Evolutionary conservation across 345 rosid genomes (phyloP).

Genomic region (Turritis glabra): DNA sequence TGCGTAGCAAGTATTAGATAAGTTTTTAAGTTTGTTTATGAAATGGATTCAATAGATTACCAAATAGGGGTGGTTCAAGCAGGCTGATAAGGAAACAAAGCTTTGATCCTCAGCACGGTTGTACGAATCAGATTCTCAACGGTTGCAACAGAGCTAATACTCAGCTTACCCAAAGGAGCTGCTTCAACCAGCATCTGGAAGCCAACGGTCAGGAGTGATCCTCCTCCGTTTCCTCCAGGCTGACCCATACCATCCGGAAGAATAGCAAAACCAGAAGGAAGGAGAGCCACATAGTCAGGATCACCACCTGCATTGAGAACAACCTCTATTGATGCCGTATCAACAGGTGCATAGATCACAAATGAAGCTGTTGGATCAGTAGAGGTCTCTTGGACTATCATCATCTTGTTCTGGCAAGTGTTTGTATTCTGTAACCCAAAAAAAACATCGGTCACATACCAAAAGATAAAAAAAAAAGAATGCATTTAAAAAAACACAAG

Average conservation of each 20-base stretch:
- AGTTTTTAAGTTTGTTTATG: neutral
- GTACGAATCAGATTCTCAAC: constrained; percentile 67
- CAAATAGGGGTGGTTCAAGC: constrained; percentile 31
- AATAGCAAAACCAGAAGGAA: constrained; percentile 68
- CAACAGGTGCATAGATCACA: constrained; percentile 69
- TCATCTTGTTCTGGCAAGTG: constrained; percentile 55
- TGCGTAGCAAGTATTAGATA: neutral
- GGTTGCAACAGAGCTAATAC: constrained; percentile 81
- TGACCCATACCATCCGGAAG: constrained; percentile 49
- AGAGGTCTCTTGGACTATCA: constrained; percentile 66
- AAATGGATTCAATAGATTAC: constrained; percentile 15
- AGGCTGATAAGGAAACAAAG: constrained; percentile 45
- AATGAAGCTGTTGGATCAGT: constrained; percentile 54
- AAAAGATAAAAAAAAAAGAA: neutral
- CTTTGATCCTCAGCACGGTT: constrained; percentile 74
- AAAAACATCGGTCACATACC: constrained; percentile 7
- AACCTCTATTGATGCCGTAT: constrained; percentile 45
- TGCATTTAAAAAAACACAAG: neutral
- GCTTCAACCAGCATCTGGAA: constrained; percentile 80
- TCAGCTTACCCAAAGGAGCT: constrained; percentile 54
- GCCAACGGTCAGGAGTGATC: constrained; percentile 77
- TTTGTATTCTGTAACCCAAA: constrained; percentile 41
- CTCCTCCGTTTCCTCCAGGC: constrained; percentile 31
- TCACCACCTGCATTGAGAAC: constrained; percentile 55
- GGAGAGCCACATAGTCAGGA: constrained; percentile 55